phyloP scores from a whole-genome alignment of 2,329 filamentous ascomycete species.

The Ceratocystis huliohia region DNA sequence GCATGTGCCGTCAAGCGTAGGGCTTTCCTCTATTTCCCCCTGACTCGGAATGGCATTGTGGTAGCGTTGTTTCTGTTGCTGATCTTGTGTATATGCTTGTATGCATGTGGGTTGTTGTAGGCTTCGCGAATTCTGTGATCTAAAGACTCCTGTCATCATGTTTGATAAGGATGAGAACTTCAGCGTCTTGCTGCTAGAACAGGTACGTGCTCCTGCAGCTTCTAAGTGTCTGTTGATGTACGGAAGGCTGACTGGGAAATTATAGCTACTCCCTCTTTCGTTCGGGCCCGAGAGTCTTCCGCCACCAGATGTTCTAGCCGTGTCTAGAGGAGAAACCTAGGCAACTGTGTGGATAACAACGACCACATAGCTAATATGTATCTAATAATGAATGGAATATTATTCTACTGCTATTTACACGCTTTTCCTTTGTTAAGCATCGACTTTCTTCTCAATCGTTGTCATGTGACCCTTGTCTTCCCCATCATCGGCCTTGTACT shows the following conservation, averaged over 20 bases:
- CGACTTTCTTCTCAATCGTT: not conserved
- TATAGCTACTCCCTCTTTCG: conserved; percentile 52
- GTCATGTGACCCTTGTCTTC: conserved; percentile 12
- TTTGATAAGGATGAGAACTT: conserved; percentile 71
- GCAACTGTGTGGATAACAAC: not conserved
- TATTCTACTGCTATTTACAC: not conserved
- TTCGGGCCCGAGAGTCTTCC: conserved; percentile 52
- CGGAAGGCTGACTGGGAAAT: not conserved
- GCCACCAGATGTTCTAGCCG: conserved; percentile 22
- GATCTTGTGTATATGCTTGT: not conserved
- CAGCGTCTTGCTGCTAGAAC: conserved; percentile 54
- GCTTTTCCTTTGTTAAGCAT: not conserved
- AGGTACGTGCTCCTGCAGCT: conserved; percentile 35
- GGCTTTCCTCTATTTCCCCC: conserved; percentile 27
- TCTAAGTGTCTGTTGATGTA: not conserved
- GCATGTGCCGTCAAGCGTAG: conserved; percentile 91
- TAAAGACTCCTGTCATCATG: conserved; percentile 74
- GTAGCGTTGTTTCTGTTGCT: conserved; percentile 2
- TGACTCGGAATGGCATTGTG: not conserved
- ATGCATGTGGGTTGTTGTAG: conserved; percentile 30
- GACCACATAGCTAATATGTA: not conserved
- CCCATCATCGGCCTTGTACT: conserved; percentile 21
- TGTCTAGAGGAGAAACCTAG: conserved; percentile 1
- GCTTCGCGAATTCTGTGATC: conserved; percentile 61
- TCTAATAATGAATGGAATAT: conserved; percentile 6